Conservation (phyloP, 2,329 filamentous ascomycete species). For the Calycina herbarum region DNA sequence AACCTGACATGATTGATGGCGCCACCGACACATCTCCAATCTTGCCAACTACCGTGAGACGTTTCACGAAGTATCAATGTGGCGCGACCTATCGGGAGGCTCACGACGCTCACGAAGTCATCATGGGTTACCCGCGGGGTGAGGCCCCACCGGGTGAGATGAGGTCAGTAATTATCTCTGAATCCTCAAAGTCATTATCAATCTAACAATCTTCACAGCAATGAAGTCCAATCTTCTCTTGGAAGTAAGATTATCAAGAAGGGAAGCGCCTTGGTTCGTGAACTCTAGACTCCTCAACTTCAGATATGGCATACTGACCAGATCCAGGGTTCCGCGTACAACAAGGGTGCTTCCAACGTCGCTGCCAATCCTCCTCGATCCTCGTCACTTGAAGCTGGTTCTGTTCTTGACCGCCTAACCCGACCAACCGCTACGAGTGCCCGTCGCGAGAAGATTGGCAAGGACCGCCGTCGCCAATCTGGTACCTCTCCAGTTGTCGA, state of each 20-base stretch:
- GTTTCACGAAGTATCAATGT: slow-evolving; percentile 6
- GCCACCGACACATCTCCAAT: background rate
- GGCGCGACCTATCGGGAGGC: slow-evolving; percentile 6
- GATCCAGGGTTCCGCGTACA: no score
- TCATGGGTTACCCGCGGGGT: slow-evolving; percentile 6
- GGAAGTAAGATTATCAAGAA: background rate
- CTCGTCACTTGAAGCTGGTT: no score
- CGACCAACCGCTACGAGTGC: no score
- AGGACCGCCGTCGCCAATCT: no score
- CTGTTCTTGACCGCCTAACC: no score
- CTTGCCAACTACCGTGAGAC: background rate
- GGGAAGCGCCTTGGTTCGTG: background rate
- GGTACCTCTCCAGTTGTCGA: no score
- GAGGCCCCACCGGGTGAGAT: background rate
- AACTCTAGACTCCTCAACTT: no score
- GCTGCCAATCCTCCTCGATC: no score
- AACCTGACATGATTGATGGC: background rate
- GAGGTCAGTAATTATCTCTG: background rate
- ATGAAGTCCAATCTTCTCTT: background rate
- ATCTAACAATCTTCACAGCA: background rate
- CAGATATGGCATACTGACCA: no score
- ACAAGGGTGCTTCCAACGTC: no score
- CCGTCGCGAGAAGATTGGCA: no score
- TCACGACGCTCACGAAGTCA: slow-evolving; percentile 1
- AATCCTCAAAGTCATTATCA: background rate